Conservation (phyloP, 2,329 filamentous ascomycete genomes). For the Elsinoe fawcettii region DNA sequence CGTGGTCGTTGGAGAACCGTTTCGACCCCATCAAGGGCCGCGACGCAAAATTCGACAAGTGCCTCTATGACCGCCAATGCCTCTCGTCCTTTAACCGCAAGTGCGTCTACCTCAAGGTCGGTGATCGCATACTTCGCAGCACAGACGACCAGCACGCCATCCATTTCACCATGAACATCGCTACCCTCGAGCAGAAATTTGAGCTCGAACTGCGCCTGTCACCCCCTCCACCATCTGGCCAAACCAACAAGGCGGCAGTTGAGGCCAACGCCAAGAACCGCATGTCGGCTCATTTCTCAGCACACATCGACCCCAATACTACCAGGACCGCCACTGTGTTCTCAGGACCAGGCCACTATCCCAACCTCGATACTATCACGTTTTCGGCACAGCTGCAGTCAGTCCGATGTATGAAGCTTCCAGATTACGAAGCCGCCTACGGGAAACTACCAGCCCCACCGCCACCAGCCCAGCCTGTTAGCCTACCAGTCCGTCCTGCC, state of each 20-base stretch:
- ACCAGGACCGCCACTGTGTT: neutral
- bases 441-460: neutral
- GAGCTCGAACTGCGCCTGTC: neutral
- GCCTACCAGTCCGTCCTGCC: neutral
- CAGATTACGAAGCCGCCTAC: neutral
- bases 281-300: neutral
- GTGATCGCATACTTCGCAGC: neutral
- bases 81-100: neutral
- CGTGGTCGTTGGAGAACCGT: neutral
- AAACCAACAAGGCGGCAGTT: neutral
- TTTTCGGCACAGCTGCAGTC: neutral
- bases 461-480: neutral
- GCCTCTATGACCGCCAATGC: neutral
- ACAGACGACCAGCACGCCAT: neutral
- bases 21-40: neutral
- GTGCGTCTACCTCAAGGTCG: neutral
- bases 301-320: neutral
- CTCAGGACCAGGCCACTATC: neutral
- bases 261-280: neutral
- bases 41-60: neutral
- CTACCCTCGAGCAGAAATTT: neutral
- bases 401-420: neutral
- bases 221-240: neutral
- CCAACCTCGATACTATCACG: neutral
- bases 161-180: neutral